Conservation (phyloP, 208 protist genomes). For the Plasmodiophora brassicae region DNA sequence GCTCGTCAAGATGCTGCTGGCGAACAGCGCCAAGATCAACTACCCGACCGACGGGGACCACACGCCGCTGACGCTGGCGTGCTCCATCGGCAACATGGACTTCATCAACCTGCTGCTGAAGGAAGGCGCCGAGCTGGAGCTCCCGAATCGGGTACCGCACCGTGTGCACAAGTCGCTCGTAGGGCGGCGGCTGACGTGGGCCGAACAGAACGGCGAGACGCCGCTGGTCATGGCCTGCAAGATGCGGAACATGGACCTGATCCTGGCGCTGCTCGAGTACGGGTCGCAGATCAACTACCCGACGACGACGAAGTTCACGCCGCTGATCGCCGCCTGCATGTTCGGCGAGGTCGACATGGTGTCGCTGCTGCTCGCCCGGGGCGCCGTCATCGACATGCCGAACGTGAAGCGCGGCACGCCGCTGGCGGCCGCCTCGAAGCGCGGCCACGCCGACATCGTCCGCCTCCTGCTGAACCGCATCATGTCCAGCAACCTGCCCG, state of each 20-base stretch:
- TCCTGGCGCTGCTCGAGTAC: neutral
- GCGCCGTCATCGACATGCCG: constrained; percentile 31
- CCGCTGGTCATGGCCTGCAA: constrained; percentile 30
- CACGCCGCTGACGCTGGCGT: constrained; percentile 20
- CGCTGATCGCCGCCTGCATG: constrained; percentile 7
- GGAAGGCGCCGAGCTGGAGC: constrained; percentile 13
- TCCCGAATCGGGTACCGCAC: neutral
- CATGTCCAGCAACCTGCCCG: neutral
- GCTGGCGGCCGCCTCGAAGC: constrained; percentile 11
- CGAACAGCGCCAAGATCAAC: constrained; percentile 8
- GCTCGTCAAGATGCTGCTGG: neutral
- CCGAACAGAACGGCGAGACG: constrained; percentile 24
- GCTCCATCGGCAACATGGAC: constrained; percentile 33
- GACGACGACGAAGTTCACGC: neutral
- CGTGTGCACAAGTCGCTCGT: neutral
- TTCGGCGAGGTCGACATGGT: constrained; percentile 29
- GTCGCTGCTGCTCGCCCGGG: neutral
- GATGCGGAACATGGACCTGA: constrained; percentile 30
- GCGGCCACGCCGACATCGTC: constrained; percentile 13
- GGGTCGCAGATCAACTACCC: constrained; percentile 33
- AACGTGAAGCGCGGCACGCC: constrained; percentile 23
- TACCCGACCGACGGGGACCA: constrained; percentile 23
- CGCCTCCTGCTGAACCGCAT: neutral
- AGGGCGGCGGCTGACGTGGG: neutral
- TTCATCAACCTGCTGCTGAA: constrained; percentile 25